These are phyloP conservation scores for Candida smagusa DNA, from an alignment of 1,139 yeast genomes.

Conservation along the genomic window DNA sequence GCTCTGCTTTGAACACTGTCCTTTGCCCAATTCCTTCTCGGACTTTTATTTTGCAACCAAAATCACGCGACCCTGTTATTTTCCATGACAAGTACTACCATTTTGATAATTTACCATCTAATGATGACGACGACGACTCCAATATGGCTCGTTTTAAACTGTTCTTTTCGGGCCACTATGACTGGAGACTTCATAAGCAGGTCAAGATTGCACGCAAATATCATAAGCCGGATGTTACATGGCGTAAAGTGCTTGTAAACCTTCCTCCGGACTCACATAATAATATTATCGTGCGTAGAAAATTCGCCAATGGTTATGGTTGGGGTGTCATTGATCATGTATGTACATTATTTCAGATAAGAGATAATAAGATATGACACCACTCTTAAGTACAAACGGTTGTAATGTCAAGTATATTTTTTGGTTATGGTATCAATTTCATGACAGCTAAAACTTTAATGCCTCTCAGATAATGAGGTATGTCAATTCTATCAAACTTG, in stretches of 20 bases:
- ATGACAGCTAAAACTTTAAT: no score
- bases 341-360: conserved; percentile 13
- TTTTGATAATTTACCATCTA: conserved; percentile 57
- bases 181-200: conserved; percentile 24
- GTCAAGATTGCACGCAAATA: conserved; percentile 25
- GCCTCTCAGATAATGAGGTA: no score
- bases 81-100: conserved; percentile 79
- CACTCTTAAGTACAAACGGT: no score
- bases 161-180: conserved; percentile 17
- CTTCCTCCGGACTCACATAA: conserved; percentile 29
- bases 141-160: conserved; percentile 6
- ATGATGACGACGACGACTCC: conserved; percentile 5
- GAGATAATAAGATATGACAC: not conserved
- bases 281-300: conserved; percentile 24
- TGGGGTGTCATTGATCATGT: conserved; percentile 29
- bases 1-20: conserved; percentile 40
- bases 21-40: conserved; percentile 44
- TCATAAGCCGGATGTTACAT: conserved; percentile 19
- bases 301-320: conserved; percentile 29
- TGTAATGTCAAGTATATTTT: no score
- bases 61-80: conserved; percentile 51
- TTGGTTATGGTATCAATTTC: no score
- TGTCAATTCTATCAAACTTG: no score
- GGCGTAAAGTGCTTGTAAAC: conserved; percentile 25
- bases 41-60: conserved; percentile 33